Percentiles rank a stretch among this genome's conserved stretches.
Conservation (phyloP, 495 filamentous ascomycete species). For the Hapsidospora chrysogenum region DNA sequence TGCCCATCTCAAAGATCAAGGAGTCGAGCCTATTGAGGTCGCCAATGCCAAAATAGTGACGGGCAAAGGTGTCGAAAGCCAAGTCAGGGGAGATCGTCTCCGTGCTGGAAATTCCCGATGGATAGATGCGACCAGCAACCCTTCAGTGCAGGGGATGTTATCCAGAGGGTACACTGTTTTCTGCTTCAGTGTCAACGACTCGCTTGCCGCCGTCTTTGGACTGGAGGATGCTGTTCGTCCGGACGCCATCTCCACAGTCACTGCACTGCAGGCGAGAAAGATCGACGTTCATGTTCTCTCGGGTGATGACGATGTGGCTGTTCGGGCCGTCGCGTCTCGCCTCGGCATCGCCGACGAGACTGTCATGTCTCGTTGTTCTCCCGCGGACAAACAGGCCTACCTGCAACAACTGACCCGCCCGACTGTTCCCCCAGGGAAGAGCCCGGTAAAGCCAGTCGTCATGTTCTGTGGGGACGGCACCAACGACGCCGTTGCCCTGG, state of each 20-base stretch:
- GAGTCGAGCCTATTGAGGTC: slow-evolving; percentile 15
- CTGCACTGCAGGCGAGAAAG: slow-evolving; percentile 31
- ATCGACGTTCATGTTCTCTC: slow-evolving; percentile 49
- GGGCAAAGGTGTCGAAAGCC: slow-evolving; percentile 24
- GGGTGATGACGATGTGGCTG: slow-evolving; percentile 49
- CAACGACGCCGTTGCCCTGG: slow-evolving; percentile 63
- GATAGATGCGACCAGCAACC: slow-evolving; percentile 25
- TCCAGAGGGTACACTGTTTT: slow-evolving; percentile 38
- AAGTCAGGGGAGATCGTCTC: slow-evolving; percentile 10
- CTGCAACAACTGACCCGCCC: slow-evolving; percentile 24
- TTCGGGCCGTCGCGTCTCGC: slow-evolving; percentile 31
- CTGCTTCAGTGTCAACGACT: slow-evolving; percentile 37
- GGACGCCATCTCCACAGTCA: slow-evolving; percentile 33
- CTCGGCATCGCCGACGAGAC: slow-evolving; percentile 34
- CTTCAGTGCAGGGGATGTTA: slow-evolving; percentile 25
- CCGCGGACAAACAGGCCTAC: slow-evolving; percentile 46
- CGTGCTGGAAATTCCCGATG: slow-evolving; percentile 50
- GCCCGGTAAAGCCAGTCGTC: slow-evolving; percentile 20
- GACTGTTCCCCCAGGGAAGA: not conserved
- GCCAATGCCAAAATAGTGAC: slow-evolving; percentile 29
- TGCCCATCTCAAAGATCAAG: slow-evolving; percentile 22
- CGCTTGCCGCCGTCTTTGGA: slow-evolving; percentile 38
- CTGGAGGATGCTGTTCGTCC: slow-evolving; percentile 41
- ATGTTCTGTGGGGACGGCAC: slow-evolving; percentile 68
- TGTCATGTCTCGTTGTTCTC: slow-evolving; percentile 34